Percentiles rank a stretch among this genome's conserved stretches.
phyloP scores from a whole-genome alignment of 2,329 filamentous ascomycete species.

The Pestalotiopsis fici region DNA sequence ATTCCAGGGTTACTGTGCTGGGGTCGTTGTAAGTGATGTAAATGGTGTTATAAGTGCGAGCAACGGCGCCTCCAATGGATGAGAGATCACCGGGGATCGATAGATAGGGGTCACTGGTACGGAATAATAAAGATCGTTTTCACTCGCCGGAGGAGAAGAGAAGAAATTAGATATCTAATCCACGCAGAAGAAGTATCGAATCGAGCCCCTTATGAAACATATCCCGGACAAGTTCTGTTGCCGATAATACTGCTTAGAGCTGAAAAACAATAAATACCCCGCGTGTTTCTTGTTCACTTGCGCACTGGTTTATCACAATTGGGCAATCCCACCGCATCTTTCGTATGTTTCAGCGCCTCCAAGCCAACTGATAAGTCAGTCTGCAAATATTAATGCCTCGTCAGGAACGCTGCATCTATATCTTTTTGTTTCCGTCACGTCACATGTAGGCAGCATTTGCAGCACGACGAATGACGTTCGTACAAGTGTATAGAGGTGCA shows the following conservation, averaged over 20 bases:
- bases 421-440: conserved; percentile 3
- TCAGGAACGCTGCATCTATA: neutral
- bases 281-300: neutral
- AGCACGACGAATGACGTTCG: conserved; percentile 8
- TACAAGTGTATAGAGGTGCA: conserved; percentile 5
- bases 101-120: neutral
- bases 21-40: neutral
- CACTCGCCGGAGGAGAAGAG: neutral
- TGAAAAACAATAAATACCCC: neutral
- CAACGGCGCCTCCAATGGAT: neutral
- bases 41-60: neutral
- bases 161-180: neutral
- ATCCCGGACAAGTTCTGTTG: neutral
- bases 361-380: neutral
- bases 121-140: neutral
- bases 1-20: neutral
- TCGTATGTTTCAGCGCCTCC: conserved; percentile 6
- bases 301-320: neutral
- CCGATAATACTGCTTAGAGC: neutral
- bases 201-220: neutral
- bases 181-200: neutral
- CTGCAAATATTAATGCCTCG: neutral
- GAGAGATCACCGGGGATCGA: neutral
- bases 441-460: neutral
- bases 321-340: neutral